phyloP scores from a whole-genome alignment of 2,329 filamentous ascomycete genomes.

The Neodidymelliopsis sp. region DNA sequence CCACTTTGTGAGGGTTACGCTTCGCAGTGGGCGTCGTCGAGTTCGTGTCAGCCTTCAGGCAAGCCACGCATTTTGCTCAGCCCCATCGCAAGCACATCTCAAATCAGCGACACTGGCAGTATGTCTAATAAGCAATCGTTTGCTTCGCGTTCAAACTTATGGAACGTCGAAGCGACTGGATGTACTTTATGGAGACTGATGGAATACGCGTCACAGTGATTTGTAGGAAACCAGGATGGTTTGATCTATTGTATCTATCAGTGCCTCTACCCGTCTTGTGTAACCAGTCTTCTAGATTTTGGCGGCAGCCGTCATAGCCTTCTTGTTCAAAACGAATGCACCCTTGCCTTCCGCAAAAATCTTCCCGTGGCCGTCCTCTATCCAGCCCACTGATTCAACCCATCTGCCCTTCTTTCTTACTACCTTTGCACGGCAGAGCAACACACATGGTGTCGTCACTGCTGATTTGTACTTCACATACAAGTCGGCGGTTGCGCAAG shows the following conservation, averaged over 20 bases:
- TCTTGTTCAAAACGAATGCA: slow-evolving; percentile 30
- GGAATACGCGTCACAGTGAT: no score
- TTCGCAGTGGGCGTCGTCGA: not conserved
- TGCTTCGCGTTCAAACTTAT: not conserved
- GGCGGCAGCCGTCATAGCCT: not conserved
- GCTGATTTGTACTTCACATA: slow-evolving; percentile 34
- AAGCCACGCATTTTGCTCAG: not conserved
- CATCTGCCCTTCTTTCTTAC: slow-evolving; percentile 32
- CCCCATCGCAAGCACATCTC: not conserved
- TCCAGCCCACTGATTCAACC: slow-evolving; percentile 29
- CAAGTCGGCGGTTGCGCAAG: slow-evolving; percentile 31
- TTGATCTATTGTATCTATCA: no score
- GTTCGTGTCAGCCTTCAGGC: slow-evolving; percentile 1
- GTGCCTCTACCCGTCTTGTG: no score
- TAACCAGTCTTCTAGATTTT: no score
- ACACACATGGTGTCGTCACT: slow-evolving; percentile 31
- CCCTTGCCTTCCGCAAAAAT: slow-evolving; percentile 33
- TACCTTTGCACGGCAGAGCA: slow-evolving; percentile 30
- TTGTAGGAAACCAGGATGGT: no score
- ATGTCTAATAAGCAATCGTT: not conserved
- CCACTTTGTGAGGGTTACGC: not conserved
- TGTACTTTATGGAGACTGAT: no score
- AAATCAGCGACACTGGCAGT: not conserved
- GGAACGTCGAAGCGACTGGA: no score
- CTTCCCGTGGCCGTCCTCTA: slow-evolving; percentile 35